Evolutionary conservation across 495 filamentous ascomycete species (phyloP), one percentile per base, ranked within the genome.

Genomic region (Lindgomyces ingoldianus): DNA sequence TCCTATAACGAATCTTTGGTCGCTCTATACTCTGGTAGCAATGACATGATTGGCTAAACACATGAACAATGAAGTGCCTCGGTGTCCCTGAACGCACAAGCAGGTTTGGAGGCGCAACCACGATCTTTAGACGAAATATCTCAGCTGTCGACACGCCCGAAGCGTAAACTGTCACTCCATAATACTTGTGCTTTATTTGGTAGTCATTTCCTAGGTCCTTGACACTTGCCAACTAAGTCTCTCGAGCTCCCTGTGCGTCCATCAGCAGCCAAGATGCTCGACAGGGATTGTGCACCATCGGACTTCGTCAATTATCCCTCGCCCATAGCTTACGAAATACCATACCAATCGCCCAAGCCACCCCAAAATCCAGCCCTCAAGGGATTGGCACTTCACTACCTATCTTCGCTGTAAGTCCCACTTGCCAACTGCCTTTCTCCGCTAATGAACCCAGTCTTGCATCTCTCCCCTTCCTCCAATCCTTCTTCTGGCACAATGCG

Each of bases 401-500:
- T 52, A 1, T 62, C 69, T 29, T 67, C 51, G 47, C 22, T 74
- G 72, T 71, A 62, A 8, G 70, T 49, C 52, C 21, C 41, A 12
- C 27, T 19, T 21, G 0, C 19, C 41, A 19, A 6, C 25, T 50
- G 18, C 11, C 3, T 4, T 51, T 30, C 24, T 19, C 11, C 39
- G 49, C 62, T 64, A 42, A 69, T 44, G 3, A 2, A 24, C 27
- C 4, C 47, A 90, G 87, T 19, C 80, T 89, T 14, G 73, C 83
- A 1, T 79, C 80, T 45, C 60, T 88, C 6, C 72, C 74, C 1
- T 79, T 84, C 56, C 53, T 90, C 10, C 83, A 85, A 53, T 78
- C 74, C 62, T 74, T 85, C 53, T 79, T 91, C 65, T 96, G 89
- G 89, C 75, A 68, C 47, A 93, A 91, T 76, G 90, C 90, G 26